Percentiles rank a stretch among this genome's conserved stretches.
These are phyloP conservation scores for Globisporangium camurandrum DNA, from an alignment of 352 stramenopile genomes.

Conservation along the genomic window DNA sequence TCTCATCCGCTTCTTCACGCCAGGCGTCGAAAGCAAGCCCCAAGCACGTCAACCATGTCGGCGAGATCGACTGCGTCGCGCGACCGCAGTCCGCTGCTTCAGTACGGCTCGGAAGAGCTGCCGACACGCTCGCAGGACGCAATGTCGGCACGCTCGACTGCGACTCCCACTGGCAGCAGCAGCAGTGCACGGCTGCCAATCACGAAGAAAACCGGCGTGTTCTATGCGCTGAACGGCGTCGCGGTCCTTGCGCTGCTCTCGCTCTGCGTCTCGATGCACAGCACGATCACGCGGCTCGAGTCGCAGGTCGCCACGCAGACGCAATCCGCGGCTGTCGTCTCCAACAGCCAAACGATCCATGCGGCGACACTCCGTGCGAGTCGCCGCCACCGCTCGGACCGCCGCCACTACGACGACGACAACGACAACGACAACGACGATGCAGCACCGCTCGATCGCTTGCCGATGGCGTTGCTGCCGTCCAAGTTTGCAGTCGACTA, in stretches of 20 bases:
- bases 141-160: slow-evolving; percentile 4
- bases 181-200: slow-evolving; percentile 5
- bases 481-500: slow-evolving; percentile 78
- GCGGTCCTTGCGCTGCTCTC: slow-evolving; percentile 45
- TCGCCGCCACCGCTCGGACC: slow-evolving; percentile 4
- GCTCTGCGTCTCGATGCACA: slow-evolving; percentile 69
- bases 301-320: slow-evolving; percentile 15
- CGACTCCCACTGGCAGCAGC: slow-evolving; percentile 6
- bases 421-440: slow-evolving; percentile 1
- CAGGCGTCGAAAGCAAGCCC: too few relatives aligned
- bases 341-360: neutral
- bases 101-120: slow-evolving; percentile 46
- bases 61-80: slow-evolving; percentile 10
- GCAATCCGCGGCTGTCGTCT: neutral
- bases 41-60: neutral
- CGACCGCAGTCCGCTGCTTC: slow-evolving; percentile 51
- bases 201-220: slow-evolving; percentile 16
- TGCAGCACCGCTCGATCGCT: slow-evolving; percentile 13
- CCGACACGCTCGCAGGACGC: slow-evolving; percentile 12
- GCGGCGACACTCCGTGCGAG: slow-evolving; percentile 3
- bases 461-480: slow-evolving; percentile 62
- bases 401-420: slow-evolving; percentile 5
- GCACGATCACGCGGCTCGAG: slow-evolving; percentile 50
- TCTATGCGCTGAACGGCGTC: slow-evolving; percentile 54
- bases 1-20: too few relatives aligned